Base-by-base conservation (phyloP, 306 rosid species). In the Vigna mungo region DNA sequence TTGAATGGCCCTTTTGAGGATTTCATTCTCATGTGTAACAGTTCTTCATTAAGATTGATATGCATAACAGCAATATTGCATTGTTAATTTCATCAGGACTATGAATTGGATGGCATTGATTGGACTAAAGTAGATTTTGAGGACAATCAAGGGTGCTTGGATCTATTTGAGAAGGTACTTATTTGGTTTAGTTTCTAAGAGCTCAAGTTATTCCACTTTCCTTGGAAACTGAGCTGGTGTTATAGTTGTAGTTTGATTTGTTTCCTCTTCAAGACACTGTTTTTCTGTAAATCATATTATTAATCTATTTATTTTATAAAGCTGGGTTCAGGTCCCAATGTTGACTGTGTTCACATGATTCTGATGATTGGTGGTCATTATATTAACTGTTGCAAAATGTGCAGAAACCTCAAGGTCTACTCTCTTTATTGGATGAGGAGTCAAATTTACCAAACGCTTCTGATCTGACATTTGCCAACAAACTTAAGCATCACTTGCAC, bases 111-210 rank as follows among this genome's bases (percentile, higher is more conserved):
- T 64, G 98, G 98, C 69, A 23, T 96, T 61, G 89, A 87, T 82
- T 85, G 90, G 89, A 85, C 87, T 47, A 82, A 79, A 79, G 85
- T 88, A 49, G 86, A 91, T 81, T 91, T 93, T 68, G 87, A 80
- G 82, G 99, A 93, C 90, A 96, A 96, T 80, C 92, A 85, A 90
- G 93, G 84, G 80, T 96, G 99, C 90, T 82, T 96, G 89, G 86
- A 91, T 87, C 92, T 96, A 41, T 91, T 92, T 83, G 99, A 96
- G 91, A 91, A 91, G 99, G 99, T 96, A 81, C 64, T 79, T 62
- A 23, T 30, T 41, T 65, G 75, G 30, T 81, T 84, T 49, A 41
- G 11, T 75, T 70, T 63, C 53, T 8, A 30, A 20, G 58, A 34
- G 54, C 49, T 81, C 7, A 8, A 41, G 34, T 37, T 71, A 52